Conservation (phyloP, 805 yeast genomes). For the Candida insectalens region DNA sequence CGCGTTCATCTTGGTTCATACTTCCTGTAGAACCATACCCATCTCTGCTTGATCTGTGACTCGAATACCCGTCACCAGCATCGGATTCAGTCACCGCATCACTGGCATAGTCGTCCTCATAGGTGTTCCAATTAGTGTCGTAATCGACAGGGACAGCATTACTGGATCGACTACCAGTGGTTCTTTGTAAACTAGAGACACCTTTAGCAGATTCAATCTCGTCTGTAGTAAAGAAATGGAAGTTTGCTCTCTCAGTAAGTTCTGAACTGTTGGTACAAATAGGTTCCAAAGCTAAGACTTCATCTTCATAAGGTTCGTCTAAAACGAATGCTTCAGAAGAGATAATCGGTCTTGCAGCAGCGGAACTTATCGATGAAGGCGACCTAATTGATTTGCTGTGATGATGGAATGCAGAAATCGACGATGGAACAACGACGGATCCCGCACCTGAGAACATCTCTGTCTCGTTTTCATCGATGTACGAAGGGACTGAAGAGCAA, state of each 20-base stretch:
- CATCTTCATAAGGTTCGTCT: slow-evolving; percentile 8
- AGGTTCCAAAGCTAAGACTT: slow-evolving; percentile 25
- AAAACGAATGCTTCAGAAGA: slow-evolving; percentile 3
- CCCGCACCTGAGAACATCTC: slow-evolving; percentile 77
- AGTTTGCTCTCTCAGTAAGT: slow-evolving; percentile 33
- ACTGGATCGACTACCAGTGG: slow-evolving; percentile 16
- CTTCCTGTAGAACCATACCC: slow-evolving; percentile 4
- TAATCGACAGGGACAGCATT: slow-evolving; percentile 47
- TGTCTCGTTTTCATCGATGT: slow-evolving; percentile 48
- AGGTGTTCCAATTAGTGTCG: slow-evolving; percentile 66
- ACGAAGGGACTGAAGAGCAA: slow-evolving; percentile 5
- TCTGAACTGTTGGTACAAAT: slow-evolving; percentile 26
- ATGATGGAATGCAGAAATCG: slow-evolving; percentile 69
- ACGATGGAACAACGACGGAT: slow-evolving; percentile 65
- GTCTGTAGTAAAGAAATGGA: slow-evolving; percentile 74
- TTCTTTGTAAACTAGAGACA: slow-evolving; percentile 61
- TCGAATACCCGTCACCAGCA: not conserved
- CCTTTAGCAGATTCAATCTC: slow-evolving; percentile 87
- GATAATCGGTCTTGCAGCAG: slow-evolving; percentile 2
- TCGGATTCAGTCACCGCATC: not conserved
- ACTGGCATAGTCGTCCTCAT: slow-evolving; percentile 32
- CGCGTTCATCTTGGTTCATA: slow-evolving; percentile 9
- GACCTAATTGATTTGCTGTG: slow-evolving; percentile 22
- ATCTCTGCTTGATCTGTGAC: not conserved
- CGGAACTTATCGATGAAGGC: slow-evolving; percentile 10